A percentile compares a stretch with the other conserved stretches of the same genome.
These are phyloP conservation scores for Aspergillus sp. DNA, from an alignment of 2,329 filamentous ascomycete genomes.

Conservation along the genomic window DNA sequence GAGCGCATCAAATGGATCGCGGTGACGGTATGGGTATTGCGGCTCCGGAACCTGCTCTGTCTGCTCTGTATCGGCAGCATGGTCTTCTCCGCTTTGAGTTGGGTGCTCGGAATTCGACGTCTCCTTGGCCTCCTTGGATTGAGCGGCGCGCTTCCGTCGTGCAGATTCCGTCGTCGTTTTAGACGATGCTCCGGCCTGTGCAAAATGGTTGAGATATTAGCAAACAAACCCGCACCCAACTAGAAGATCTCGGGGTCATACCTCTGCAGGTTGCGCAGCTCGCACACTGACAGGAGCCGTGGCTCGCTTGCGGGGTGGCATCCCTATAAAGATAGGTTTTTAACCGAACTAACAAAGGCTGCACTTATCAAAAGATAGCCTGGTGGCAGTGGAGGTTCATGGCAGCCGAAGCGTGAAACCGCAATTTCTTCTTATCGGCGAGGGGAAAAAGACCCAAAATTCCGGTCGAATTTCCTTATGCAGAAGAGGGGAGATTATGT, in stretches of 20 bases:
- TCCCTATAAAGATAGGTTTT: slow-evolving; percentile 14
- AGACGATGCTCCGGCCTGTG: slow-evolving; percentile 18
- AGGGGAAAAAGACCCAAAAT: slow-evolving; percentile 21
- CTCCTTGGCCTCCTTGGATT: slow-evolving; percentile 28
- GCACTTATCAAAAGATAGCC: background rate
- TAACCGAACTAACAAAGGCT: background rate
- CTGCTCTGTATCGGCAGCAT: background rate
- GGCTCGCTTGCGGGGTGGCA: slow-evolving; percentile 40
- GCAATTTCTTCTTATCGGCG: slow-evolving; percentile 27
- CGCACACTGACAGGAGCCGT: slow-evolving; percentile 30
- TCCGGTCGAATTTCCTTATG: slow-evolving; percentile 20
- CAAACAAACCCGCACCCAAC: background rate
- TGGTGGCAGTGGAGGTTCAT: slow-evolving; percentile 11
- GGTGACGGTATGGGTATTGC: slow-evolving; percentile 27
- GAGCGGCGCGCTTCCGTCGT: slow-evolving; percentile 29
- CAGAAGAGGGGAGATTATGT: slow-evolving; percentile 12
- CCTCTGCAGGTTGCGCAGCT: slow-evolving; percentile 30
- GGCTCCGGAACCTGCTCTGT: slow-evolving; percentile 16
- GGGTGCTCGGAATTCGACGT: slow-evolving; percentile 19
- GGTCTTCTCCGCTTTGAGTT: slow-evolving; percentile 15
- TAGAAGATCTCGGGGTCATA: slow-evolving; percentile 23
- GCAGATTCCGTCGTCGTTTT: slow-evolving; percentile 20
- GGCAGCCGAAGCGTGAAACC: slow-evolving; percentile 6
- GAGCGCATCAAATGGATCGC: slow-evolving; percentile 58
- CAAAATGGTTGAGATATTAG: slow-evolving; percentile 11